These are phyloP conservation scores for Arachis monticola DNA, from an alignment of 331 rosid genomes.

Conservation along the genomic window DNA sequence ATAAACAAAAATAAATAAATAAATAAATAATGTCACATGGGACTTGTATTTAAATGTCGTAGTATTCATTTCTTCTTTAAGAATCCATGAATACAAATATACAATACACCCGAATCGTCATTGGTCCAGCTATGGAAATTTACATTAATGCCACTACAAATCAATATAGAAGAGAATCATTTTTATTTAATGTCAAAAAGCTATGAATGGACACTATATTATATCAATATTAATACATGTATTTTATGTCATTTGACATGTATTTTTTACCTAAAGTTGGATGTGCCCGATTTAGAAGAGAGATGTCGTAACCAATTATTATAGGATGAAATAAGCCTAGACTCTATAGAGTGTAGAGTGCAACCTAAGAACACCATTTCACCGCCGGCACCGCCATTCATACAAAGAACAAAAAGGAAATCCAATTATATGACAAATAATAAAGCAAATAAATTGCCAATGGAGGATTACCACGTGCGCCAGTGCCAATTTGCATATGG, in stretches of 20 bases:
- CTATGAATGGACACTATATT: constrained; percentile 22
- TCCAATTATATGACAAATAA: background rate
- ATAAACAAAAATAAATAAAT: too few relatives aligned
- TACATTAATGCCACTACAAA: background rate
- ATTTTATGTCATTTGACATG: background rate
- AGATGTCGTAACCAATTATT: background rate
- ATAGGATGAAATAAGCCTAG: background rate
- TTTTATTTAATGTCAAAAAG: constrained; percentile 18
- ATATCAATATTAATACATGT: background rate
- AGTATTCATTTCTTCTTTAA: background rate
- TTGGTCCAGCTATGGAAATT: constrained; percentile 3
- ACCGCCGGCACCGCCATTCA: background rate
- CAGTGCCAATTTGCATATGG: background rate
- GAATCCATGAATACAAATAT: background rate
- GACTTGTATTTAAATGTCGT: background rate
- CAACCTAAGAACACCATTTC: background rate
- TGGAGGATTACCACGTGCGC: constrained; percentile 37
- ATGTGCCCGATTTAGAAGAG: background rate
- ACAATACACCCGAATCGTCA: background rate
- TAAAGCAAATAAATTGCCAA: background rate
- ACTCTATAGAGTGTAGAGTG: background rate
- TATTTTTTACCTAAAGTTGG: constrained; percentile 16
- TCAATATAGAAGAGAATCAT: background rate
- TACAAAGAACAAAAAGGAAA: background rate
- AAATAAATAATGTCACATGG: background rate